phyloP scores from a whole-genome alignment of 1,284 basidiomycete genomes.

The Ustilago crameri region DNA sequence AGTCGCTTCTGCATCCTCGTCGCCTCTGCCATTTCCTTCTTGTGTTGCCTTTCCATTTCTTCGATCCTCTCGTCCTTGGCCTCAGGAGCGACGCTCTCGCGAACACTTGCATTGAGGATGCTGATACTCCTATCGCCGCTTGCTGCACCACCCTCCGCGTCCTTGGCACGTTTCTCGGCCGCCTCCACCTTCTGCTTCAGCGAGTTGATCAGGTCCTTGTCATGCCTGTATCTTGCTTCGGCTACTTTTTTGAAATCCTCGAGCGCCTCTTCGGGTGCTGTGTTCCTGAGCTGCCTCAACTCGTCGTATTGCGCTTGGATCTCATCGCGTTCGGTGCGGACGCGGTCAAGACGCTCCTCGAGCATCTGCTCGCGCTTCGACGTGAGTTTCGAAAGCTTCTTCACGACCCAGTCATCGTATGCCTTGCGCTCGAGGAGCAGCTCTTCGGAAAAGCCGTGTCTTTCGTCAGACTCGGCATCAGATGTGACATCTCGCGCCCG shows the following conservation, averaged over 20 bases:
- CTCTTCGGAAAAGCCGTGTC: slow-evolving; percentile 23
- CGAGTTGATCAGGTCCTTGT: slow-evolving; percentile 42
- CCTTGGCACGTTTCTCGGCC: slow-evolving; percentile 36
- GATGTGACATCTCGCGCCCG: neutral
- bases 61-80: slow-evolving; percentile 13
- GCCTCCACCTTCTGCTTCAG: slow-evolving; percentile 51
- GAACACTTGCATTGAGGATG: slow-evolving; percentile 33
- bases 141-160: slow-evolving; percentile 10
- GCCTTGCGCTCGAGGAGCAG: slow-evolving; percentile 29
- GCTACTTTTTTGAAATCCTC: slow-evolving; percentile 55
- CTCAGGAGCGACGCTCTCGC: slow-evolving; percentile 37
- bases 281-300: slow-evolving; percentile 56
- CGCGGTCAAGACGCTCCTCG: slow-evolving; percentile 40
- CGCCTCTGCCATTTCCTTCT: slow-evolving; percentile 34
- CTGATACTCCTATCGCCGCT: slow-evolving; percentile 37
- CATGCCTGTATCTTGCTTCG: slow-evolving; percentile 53
- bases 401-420: slow-evolving; percentile 43
- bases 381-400: slow-evolving; percentile 36
- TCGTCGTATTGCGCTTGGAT: slow-evolving; percentile 63
- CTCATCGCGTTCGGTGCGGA: slow-evolving; percentile 55
- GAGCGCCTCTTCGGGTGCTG: slow-evolving; percentile 53
- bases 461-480: slow-evolving; percentile 6
- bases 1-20: slow-evolving; percentile 15
- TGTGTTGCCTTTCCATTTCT: slow-evolving; percentile 36
- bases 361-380: slow-evolving; percentile 50